Evolutionary conservation across 345 rosid species (phyloP).

Genomic region (Lagerstroemia speciosa): DNA sequence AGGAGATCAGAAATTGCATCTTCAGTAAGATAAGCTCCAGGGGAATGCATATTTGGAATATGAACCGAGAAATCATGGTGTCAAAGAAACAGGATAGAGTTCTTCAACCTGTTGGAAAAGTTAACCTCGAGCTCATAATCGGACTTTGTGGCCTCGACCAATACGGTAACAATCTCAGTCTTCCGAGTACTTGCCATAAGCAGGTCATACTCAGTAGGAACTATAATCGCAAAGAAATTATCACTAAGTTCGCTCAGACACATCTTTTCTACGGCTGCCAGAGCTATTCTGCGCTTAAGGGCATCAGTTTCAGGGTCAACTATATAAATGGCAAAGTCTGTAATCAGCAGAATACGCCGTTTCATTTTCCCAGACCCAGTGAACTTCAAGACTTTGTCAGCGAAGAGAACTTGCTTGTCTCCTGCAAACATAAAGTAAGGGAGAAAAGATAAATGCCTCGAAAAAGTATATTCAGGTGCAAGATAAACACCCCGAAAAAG

Average conservation of each 20-base stretch:
- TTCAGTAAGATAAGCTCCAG: not conserved
- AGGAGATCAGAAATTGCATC: not conserved
- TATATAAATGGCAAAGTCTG: constrained; percentile 71
- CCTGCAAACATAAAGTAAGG: constrained; percentile 27
- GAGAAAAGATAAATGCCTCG: not conserved
- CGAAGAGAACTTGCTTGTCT: constrained; percentile 62
- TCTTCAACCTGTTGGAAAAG: constrained; percentile 66
- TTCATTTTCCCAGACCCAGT: constrained; percentile 86
- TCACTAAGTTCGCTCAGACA: constrained; percentile 76
- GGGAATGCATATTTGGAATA: not conserved
- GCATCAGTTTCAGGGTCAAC: constrained; percentile 70
- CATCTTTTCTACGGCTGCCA: constrained; percentile 75
- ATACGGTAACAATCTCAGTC: constrained; percentile 72
- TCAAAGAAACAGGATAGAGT: not conserved
- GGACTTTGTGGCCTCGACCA: constrained; percentile 81
- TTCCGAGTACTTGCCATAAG: constrained; percentile 91
- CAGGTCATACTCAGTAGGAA: constrained; percentile 89
- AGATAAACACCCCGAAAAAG: not conserved
- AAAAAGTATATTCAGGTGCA: not conserved
- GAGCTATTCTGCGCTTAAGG: constrained; percentile 68
- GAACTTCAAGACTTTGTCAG: constrained; percentile 86
- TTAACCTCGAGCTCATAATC: constrained; percentile 73
- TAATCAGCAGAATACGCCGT: constrained; percentile 54
- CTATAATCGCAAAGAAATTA: constrained; percentile 73
- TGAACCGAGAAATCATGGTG: not conserved